Base-by-base conservation (phyloP, 805 yeast species). In the Peterozyma toletana region DNA sequence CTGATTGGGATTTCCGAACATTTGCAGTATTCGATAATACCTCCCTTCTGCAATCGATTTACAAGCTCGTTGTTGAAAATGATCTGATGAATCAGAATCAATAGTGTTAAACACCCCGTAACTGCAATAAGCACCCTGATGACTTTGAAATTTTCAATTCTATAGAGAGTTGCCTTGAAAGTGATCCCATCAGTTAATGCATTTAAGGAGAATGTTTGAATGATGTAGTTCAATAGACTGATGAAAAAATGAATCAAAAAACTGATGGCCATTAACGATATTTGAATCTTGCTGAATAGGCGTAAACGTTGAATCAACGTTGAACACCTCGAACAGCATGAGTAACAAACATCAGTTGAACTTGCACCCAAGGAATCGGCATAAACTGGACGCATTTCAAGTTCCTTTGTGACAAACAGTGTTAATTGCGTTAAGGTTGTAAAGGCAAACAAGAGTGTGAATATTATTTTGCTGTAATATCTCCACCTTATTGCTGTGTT, bases 171-270 rank as follows among this genome's bases (percentile, higher is more conserved):
- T 3, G 40, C 9, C 6, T 39, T 30, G 35, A 43, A 39, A 10
- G 46, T 43, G 16, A 43, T 35, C 2, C 35, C 35, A 11, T 39
- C 40, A 3, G 43, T 27, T 11, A 43, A n/a, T 7, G 40, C 35
- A 14, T 31, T 16, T 11, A 39, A 36, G 30, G 33, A 33, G 15
- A 43, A 43, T 4, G 46, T 39, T 27, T 43, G 46, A 11, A 41
- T 39, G 31, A 43, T 33, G 2, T 39, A 39, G 30, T 39, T 39
- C 27, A 43, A 37, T 9, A 43, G 33, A 15, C 39, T 39, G 13
- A 39, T 33, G 11, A 39, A 14, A 11, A 42, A n/a, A 33, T 43
- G 46, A 9, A 43, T n/a, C 9, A 40, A 9, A 21, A 14, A 39
- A 15, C 13, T 30, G 10, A 21, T 9, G 11, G 37, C 31, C 10